Evolutionary conservation across 164 flowering plant species (phyloP).

Genomic region (Santalum album): DNA sequence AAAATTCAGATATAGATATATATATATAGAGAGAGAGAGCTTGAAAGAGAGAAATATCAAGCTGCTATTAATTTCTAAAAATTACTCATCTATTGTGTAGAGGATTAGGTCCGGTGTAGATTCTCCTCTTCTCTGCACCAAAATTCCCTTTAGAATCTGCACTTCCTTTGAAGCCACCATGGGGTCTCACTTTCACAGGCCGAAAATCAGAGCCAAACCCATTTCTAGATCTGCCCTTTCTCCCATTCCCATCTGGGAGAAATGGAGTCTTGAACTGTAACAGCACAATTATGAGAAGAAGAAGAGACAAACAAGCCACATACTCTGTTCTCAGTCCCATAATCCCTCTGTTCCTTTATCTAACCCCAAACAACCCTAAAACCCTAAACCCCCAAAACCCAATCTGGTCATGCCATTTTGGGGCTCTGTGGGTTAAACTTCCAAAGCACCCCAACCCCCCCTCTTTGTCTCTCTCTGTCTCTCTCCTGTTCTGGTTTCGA

Average conservation of each 20-base stretch:
- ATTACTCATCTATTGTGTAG: constrained; percentile 58
- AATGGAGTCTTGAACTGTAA: constrained; percentile 18
- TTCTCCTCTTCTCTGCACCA: constrained; percentile 54
- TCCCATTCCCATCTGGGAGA: constrained; percentile 12
- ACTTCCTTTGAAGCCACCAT: constrained; percentile 11
- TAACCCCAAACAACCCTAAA: too few relatives aligned
- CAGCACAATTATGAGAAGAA: constrained; percentile 18
- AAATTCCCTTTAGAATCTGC: constrained; percentile 21
- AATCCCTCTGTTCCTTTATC: too few relatives aligned
- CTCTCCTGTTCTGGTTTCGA: not conserved
- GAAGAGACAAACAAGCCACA: constrained; percentile 20
- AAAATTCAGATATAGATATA: not conserved
- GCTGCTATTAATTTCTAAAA: not conserved
- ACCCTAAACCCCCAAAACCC: too few relatives aligned
- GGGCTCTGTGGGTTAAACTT: too few relatives aligned
- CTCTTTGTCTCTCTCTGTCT: too few relatives aligned
- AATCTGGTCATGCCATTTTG: too few relatives aligned
- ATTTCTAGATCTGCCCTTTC: constrained; percentile 9
- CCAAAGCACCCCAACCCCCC: too few relatives aligned
- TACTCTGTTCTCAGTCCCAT: constrained; percentile 10
- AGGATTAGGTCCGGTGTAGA: constrained; percentile 70
- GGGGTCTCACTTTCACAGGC: constrained; percentile 6
- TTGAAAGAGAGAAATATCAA: constrained; percentile 9
- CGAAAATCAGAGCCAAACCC: constrained; percentile 9
- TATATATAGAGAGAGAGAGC: not conserved